Percentiles rank a stretch among this genome's conserved stretches.
phyloP scores from a whole-genome alignment of 2,329 filamentous ascomycete species.

The Pezicula carpinea region DNA sequence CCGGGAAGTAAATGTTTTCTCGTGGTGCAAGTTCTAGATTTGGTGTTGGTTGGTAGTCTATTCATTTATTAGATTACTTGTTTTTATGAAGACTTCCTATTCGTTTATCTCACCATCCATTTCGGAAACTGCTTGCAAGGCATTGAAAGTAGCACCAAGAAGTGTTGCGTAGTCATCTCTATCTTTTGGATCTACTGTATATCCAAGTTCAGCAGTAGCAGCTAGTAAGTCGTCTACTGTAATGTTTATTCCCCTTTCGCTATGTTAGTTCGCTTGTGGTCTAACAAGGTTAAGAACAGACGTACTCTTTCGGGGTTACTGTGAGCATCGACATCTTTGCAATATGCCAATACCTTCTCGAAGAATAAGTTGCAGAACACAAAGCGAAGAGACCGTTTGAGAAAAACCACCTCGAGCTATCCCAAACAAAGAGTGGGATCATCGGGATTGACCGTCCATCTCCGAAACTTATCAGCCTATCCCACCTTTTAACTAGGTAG shows the following conservation, averaged over 20 bases:
- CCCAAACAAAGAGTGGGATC: background rate
- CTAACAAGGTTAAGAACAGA: background rate
- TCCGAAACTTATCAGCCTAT: background rate
- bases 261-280: background rate
- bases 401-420: no score
- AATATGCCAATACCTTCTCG: no score
- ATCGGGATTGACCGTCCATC: background rate
- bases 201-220: conserved; percentile 15
- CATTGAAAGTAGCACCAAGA: conserved; percentile 17
- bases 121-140: conserved; percentile 16
- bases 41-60: conserved; percentile 18
- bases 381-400: no score
- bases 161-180: conserved; percentile 16
- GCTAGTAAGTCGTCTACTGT: conserved; percentile 13
- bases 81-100: background rate
- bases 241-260: conserved; percentile 12
- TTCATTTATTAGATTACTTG: background rate
- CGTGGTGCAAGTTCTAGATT: background rate
- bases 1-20: conserved; percentile 9
- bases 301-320: conserved; percentile 15
- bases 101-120: conserved; percentile 12
- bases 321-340: conserved; percentile 18
- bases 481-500: no score
- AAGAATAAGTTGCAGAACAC: no score
- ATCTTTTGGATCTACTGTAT: conserved; percentile 7